Evolutionary conservation across 108 stramenopile genomes (phyloP), one percentile per base, ranked within the genome.

Genomic region (Fragilariopsis cylindrus): DNA sequence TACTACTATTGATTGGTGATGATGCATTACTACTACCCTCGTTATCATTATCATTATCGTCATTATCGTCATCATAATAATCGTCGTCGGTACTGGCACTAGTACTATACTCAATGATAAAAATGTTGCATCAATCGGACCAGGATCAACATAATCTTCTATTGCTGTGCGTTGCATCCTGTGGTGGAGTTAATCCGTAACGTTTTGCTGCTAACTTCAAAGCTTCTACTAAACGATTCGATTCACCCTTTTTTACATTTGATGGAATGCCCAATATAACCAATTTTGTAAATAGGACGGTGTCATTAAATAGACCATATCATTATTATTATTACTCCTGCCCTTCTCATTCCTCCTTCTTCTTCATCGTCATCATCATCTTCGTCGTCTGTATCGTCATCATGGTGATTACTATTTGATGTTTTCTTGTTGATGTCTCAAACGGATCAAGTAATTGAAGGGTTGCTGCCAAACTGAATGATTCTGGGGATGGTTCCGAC

Each of bases 211-310:
- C 86, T 58, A 80, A 42, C 46, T 73, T 41, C 4, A 85, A 43
- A 3, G 78, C 87, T 79, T 53, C 73, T 58, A 72, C 45, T 71
- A 81, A 69, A 11, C 84, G 73, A 9, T 30, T 45, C 49, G 66
- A 42, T 60, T 84, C 84, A 16, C 41, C 47, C 9, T 63, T 71
- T 16, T 69, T n/a, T n/a, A 82, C 79, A 8, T 74, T 60, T 87
- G 81, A 64, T 84, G 80, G 39, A 56, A 88, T 2, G 92, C 89
- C 89, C 92, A 93, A 57, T 72, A 55, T 52, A 86, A 67, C 92
- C 92, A 92, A 67, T 88, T 80, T 65, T 87, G 84, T 15, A 92
- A 56, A 46, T 89, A 92, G 19, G 69, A 65, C 21, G 73, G 60
- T 5, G 88, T 74, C 60, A 93, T 60, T 6, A 93, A 75, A 68